phyloP scores from a whole-genome alignment of 768 basidiomycete genomes.

The Boletus reticulatus region DNA sequence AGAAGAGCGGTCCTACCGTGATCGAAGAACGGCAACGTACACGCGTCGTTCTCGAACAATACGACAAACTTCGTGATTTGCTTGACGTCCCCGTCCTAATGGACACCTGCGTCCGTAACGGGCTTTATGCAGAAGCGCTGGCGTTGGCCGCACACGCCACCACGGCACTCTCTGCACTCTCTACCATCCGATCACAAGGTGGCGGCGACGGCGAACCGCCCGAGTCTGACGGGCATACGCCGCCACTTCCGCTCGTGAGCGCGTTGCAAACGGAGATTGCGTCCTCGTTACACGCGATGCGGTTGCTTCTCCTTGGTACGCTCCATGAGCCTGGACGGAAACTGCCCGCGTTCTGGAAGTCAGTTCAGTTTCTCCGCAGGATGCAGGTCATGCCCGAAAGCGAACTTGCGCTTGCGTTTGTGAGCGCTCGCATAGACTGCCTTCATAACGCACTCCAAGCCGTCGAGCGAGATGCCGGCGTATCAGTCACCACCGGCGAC shows the following conservation, averaged over 20 bases:
- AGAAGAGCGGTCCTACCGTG: constrained; percentile 65
- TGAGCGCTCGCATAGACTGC: constrained; percentile 68
- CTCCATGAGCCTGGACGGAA: constrained; percentile 82
- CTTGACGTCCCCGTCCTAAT: constrained; percentile 89
- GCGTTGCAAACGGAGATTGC: constrained; percentile 68
- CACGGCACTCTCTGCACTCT: constrained; percentile 41
- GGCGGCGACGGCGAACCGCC: constrained; percentile 30
- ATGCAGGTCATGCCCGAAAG: constrained; percentile 72
- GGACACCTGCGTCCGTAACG: constrained; percentile 91
- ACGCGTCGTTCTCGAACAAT: constrained; percentile 85
- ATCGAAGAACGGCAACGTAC: constrained; percentile 74
- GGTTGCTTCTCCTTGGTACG: constrained; percentile 71
- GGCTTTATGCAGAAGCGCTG: constrained; percentile 89
- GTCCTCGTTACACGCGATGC: constrained; percentile 63
- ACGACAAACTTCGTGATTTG: constrained; percentile 89
- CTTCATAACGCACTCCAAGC: constrained; percentile 57
- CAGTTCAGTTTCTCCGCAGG: constrained; percentile 81
- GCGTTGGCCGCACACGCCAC: constrained; percentile 75
- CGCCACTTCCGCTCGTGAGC: constrained; percentile 30
- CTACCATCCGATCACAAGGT: constrained; percentile 35
- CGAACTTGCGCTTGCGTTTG: constrained; percentile 84
- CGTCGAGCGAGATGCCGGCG: constrained; percentile 41
- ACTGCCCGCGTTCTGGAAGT: constrained; percentile 86
- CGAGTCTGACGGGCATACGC: constrained; percentile 41
- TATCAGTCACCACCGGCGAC: constrained; percentile 29